Percentiles rank a stretch among this genome's conserved stretches.
Conservation (phyloP, 805 yeast genomes). For the Schwanniomyces occidentalis region DNA sequence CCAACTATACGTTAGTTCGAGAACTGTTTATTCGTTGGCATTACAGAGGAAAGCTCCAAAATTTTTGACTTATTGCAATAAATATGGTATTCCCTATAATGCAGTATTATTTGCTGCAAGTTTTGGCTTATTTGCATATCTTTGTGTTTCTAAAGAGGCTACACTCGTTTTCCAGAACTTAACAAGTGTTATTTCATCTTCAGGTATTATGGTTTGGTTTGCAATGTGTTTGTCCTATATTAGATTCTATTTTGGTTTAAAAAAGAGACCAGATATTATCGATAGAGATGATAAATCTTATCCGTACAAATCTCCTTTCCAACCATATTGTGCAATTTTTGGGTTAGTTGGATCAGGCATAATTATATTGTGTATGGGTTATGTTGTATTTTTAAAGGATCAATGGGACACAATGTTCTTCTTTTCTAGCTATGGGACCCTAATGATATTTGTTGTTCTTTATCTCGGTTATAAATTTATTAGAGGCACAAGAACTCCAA, state of each 20-base stretch:
- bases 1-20: conserved; percentile 43
- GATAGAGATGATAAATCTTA: conserved; percentile 61
- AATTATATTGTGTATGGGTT: conserved; percentile 60
- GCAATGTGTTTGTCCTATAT: conserved; percentile 67
- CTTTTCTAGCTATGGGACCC: conserved; percentile 64
- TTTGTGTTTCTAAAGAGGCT: conserved; percentile 58
- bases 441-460: conserved; percentile 51
- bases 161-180: conserved; percentile 66
- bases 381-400: conserved; percentile 55
- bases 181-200: conserved; percentile 66
- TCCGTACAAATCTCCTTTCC: conserved; percentile 70
- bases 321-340: conserved; percentile 65
- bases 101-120: conserved; percentile 65
- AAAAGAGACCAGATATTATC: conserved; percentile 62
- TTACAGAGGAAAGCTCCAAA: conserved; percentile 61
- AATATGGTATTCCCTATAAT: conserved; percentile 69
- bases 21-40: conserved; percentile 43
- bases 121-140: conserved; percentile 60
- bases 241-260: conserved; percentile 63
- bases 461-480: conserved; percentile 57
- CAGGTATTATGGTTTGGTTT: conserved; percentile 79
- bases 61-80: conserved; percentile 58
- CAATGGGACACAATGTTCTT: conserved; percentile 63
- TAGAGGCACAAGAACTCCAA: conserved; percentile 63
- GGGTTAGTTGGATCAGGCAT: conserved; percentile 57